These are phyloP conservation scores for Fusarium proliferatum DNA, from an alignment of 2,329 filamentous ascomycete genomes.

Conservation along the genomic window DNA sequence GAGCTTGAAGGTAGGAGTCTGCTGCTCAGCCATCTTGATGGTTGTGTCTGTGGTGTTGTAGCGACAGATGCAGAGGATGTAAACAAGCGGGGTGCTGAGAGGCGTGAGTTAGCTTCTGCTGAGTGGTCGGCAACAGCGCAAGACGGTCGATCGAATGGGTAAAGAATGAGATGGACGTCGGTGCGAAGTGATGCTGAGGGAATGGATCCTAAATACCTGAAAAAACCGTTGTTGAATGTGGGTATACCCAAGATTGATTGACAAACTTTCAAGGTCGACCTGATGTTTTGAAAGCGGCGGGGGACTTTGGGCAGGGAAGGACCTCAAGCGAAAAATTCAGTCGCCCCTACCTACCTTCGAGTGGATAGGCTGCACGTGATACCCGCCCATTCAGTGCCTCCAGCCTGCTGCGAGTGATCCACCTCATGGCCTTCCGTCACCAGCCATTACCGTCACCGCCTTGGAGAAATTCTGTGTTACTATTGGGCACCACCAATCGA, in stretches of 20 bases:
- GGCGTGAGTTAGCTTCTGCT: slow-evolving; percentile 49
- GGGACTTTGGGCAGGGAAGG: slow-evolving; percentile 53
- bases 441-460: slow-evolving; percentile 43
- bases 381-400: slow-evolving; percentile 31
- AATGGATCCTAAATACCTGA: slow-evolving; percentile 42
- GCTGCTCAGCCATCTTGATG: slow-evolving; percentile 70
- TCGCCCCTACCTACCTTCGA: slow-evolving; percentile 43
- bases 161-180: slow-evolving; percentile 23
- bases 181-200: slow-evolving; percentile 24
- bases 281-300: slow-evolving; percentile 58
- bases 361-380: slow-evolving; percentile 52
- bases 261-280: slow-evolving; percentile 52
- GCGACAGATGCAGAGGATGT: slow-evolving; percentile 52
- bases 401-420: slow-evolving; percentile 20
- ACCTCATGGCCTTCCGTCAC: slow-evolving; percentile 29
- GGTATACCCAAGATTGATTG: slow-evolving; percentile 48
- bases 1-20: slow-evolving; percentile 94
- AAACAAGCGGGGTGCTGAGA: slow-evolving; percentile 60
- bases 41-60: slow-evolving; percentile 39
- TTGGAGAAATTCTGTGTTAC: slow-evolving; percentile 38
- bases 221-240: slow-evolving; percentile 45
- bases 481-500: slow-evolving; percentile 36
- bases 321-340: slow-evolving; percentile 58
- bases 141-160: slow-evolving; percentile 20
- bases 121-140: slow-evolving; percentile 28